Evolutionary conservation across 2,329 filamentous ascomycete species (phyloP), one percentile per base, ranked within the genome.

Genomic region (Ophiostoma himal-ulmi): DNA sequence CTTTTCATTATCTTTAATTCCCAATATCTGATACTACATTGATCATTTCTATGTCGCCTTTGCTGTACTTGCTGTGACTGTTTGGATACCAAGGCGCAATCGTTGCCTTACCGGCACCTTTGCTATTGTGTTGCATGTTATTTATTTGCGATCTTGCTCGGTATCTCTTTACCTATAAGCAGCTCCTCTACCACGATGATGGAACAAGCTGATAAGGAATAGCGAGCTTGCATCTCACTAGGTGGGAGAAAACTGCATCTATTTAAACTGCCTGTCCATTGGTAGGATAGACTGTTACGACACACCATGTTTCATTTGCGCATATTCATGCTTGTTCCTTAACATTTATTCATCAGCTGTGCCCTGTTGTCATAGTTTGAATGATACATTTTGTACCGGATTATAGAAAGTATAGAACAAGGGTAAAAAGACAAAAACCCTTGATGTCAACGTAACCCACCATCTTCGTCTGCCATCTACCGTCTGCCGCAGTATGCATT

Each of bases 371-470:
- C 44, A n/a, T 17, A 6, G 44, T 17, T 48, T 48, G 44, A 17
- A 48, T 48, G 6, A 20, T 8, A 57, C 26, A 17, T 60, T 62
- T 10, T 17, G 8, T 34, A 34, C 20, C 10, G 26, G 13, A 36
- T 62, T 34, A 22, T 22, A 62, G 34, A 17, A 34, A 30, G 22
- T 26, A 57, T 62, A 62, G 20, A 34, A 34, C 1, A 20, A 62
- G 57, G 57, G 26, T 22, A 62, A 62, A 62, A 62, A 62, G 57
- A 62, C 57, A 62, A 34, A 34, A 34, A 62, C 57, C 57, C 57
- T 62, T 62, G 57, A 34, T 62, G 36, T 8, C 22, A 62, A 7
- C 34, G 26, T 26, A 34, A 20, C 13, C 26, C 57, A 10, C 10
- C 52, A 22, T 57, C 57, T 34, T 13, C 26, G 7, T 17, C 44